Conservation (phyloP, 371 early-diverging fungal species). For the Apophysomyces trapeziformis region DNA sequence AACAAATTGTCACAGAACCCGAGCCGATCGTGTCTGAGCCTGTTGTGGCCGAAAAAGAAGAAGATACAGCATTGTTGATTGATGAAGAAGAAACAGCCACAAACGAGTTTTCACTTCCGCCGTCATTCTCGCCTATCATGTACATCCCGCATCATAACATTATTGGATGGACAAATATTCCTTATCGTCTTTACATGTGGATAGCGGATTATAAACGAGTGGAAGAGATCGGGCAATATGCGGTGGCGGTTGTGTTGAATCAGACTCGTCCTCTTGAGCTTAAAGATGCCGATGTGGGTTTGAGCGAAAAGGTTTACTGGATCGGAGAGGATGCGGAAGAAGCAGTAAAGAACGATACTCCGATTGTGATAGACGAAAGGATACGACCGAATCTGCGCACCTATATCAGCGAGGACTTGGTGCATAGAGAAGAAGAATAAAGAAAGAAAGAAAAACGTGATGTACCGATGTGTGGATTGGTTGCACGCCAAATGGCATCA, state of each 20-base stretch:
- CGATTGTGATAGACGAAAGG: constrained; percentile 45
- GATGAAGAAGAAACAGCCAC: constrained; percentile 26
- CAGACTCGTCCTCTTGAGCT: constrained; percentile 52
- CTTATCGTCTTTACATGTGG: constrained; percentile 63
- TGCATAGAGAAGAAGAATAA: constrained; percentile 5
- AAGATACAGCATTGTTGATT: background rate
- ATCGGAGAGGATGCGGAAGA: constrained; percentile 50
- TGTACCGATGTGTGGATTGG: background rate
- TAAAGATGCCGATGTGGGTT: constrained; percentile 58
- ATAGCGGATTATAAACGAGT: constrained; percentile 64
- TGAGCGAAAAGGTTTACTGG: constrained; percentile 59
- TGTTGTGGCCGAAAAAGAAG: background rate
- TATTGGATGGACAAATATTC: constrained; percentile 69
- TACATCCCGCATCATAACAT: constrained; percentile 71
- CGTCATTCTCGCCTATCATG: constrained; percentile 61
- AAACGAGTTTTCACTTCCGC: constrained; percentile 50
- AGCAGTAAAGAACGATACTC: constrained; percentile 31
- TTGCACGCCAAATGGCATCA: constrained; percentile 10
- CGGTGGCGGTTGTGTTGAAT: constrained; percentile 61
- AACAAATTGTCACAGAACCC: background rate
- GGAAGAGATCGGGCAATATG: constrained; percentile 59
- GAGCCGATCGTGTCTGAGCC: background rate
- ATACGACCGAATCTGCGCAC: constrained; percentile 38
- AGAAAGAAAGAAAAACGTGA: background rate
- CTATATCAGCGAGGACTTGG: constrained; percentile 39